Evolutionary conservation across 352 stramenopile genomes (phyloP), one percentile per base, ranked within the genome.

Genomic region (Globisporangium nodosum): DNA sequence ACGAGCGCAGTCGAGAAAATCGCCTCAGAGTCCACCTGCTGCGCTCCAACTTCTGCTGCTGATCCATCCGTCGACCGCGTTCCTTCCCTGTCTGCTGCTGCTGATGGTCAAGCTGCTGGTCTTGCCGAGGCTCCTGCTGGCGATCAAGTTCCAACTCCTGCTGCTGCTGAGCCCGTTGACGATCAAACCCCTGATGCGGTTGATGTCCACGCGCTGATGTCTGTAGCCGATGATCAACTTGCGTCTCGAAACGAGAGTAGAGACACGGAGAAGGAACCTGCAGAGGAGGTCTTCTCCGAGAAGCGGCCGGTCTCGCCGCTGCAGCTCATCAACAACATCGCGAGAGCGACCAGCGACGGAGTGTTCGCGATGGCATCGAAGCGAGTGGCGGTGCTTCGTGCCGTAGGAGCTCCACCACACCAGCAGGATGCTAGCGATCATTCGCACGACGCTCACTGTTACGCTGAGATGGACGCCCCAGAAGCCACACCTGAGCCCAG

Each of bases 281-380:
- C 12, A 16, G 13, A 4, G 37, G 5, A 4, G 11, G 16, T 42
- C 37, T 3, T 13, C 11, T 13, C 21, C 3, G 47, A 27, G 47
- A 52, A 35, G 9, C 40, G n/a, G n/a, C 24, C 30, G 11, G 15
- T 59, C 15, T 59, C 54, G 15, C 42, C 12, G 1, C 54, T 43
- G 12, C 42, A 59, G 18, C 54, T 59, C 33, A 60, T 72, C 27
- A 52, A 63, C 45, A 40, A 48, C 20, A 46, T 70, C 40, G 68
- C 68, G 3, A 65, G 58, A 61, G 47, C 48, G 5, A 57, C 61
- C 56, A 58, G 65, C n/a, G 58, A 54, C 47, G 20, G 39, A 5
- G 46, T 58, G 16, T 60, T 52, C 5, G 21, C 42, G 4, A 48
- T 67, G 52, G 68, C 59, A 7, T 12, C 69, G 35, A 54, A 52